Conservation (phyloP, 2,329 filamentous ascomycete species). For the Pseudogymnoascus sp. region DNA sequence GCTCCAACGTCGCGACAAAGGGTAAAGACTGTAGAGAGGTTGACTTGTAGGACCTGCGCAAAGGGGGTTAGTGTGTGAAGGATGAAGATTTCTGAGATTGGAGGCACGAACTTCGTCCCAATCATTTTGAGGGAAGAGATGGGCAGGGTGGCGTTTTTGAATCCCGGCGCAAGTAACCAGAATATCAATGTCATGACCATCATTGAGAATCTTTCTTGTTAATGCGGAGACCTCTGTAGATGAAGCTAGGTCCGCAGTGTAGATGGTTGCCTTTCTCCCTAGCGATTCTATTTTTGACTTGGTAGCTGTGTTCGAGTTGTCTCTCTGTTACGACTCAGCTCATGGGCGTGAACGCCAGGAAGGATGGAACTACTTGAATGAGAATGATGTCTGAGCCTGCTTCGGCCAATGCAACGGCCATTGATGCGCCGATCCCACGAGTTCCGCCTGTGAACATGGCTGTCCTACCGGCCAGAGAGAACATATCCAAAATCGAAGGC, state of each 20-base stretch:
- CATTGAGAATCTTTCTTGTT: no score
- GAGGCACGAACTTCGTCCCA: conserved; percentile 54
- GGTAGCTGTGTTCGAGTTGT: conserved; percentile 34
- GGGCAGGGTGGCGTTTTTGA: conserved; percentile 67
- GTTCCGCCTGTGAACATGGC: conserved; percentile 25
- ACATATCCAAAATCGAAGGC: conserved; percentile 13
- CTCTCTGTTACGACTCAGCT: background rate
- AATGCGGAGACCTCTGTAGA: conserved; percentile 42
- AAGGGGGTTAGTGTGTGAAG: background rate
- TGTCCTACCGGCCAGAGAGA: conserved; percentile 24
- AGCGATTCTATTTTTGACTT: conserved; percentile 53
- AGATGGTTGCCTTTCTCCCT: conserved; percentile 56
- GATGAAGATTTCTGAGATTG: background rate
- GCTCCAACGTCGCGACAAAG: conserved; percentile 67
- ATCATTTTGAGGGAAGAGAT: conserved; percentile 68
- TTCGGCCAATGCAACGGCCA: conserved; percentile 23
- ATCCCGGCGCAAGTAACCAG: no score
- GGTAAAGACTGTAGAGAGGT: conserved; percentile 70
- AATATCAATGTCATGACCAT: no score
- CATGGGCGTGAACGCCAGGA: no score
- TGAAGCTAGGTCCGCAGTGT: conserved; percentile 59
- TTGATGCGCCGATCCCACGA: conserved; percentile 23
- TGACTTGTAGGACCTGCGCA: conserved; percentile 66
- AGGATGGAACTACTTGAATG: conserved; percentile 18
- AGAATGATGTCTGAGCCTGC: conserved; percentile 27